A percentile compares a stretch with the other conserved stretches of the same genome.
phyloP scores from a whole-genome alignment of 1,139 yeast species.

The Geotrichum cucujoidarum region DNA sequence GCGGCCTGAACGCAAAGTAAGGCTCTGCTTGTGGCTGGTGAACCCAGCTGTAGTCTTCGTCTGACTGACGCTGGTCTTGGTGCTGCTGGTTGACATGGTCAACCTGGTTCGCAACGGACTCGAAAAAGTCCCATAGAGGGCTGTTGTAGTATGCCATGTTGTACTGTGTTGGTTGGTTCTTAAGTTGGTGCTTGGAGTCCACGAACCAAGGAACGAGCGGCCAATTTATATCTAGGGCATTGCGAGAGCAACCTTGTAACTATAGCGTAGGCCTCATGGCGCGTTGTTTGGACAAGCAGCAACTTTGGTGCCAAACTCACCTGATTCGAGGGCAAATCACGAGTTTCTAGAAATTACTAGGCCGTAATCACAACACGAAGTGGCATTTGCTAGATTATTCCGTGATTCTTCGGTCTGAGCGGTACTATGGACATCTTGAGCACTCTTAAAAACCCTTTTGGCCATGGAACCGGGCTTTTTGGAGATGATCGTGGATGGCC shows the following conservation, averaged over 20 bases:
- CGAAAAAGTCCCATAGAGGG: conserved; percentile 10
- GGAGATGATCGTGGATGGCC: no score
- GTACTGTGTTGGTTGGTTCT: neutral
- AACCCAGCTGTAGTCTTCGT: neutral
- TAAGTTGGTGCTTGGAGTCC: neutral
- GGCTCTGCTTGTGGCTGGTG: neutral
- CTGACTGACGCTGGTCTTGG: conserved; percentile 2
- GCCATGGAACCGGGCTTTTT: no score
- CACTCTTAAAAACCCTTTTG: no score
- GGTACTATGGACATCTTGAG: no score
- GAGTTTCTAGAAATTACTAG: no score
- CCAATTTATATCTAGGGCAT: neutral
- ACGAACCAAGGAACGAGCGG: neutral
- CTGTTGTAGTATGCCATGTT: conserved; percentile 11
- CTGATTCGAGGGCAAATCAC: no score
- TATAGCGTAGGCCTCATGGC: neutral
- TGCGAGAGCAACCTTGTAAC: no score
- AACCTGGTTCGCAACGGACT: conserved; percentile 9
- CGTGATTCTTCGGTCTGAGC: no score
- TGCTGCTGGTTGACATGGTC: conserved; percentile 6
- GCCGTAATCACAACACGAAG: no score
- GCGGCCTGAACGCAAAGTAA: neutral
- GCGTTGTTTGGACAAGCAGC: neutral
- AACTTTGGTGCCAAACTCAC: neutral
- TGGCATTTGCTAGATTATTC: no score